Evolutionary conservation across 129 eudicot genomes (phyloP).

Genomic region (Arctium minus): DNA sequence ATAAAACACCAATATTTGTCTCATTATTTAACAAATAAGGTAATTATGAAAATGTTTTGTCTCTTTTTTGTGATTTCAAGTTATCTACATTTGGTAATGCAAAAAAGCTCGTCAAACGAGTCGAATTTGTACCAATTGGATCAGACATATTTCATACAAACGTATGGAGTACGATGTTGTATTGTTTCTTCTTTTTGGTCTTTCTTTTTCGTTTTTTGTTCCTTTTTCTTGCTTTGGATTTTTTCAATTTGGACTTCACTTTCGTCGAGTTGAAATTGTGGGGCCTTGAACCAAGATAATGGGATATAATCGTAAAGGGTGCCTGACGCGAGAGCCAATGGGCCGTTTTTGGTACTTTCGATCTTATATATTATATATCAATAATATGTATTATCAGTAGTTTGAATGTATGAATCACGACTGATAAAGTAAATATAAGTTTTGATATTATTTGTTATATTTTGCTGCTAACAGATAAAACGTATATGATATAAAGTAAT

Average conservation of each 20-base stretch:
- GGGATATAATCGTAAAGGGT: constrained; percentile 9
- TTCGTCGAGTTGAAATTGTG: constrained; percentile 18
- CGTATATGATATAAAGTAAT: not conserved
- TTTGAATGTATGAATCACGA: not conserved
- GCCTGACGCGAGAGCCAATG: not conserved
- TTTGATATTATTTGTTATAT: not conserved
- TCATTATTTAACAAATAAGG: not conserved
- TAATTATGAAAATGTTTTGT: constrained; percentile 5
- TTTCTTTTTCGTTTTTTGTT: constrained; percentile 4
- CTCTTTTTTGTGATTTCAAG: constrained; percentile 6
- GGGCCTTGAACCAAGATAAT: constrained; percentile 14
- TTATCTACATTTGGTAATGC: constrained; percentile 8
- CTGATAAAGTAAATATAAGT: not conserved
- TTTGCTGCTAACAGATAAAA: not conserved
- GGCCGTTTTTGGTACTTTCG: not conserved
- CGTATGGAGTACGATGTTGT: constrained; percentile 29
- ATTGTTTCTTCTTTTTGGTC: constrained; percentile 26
- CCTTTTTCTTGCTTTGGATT: constrained; percentile 20
- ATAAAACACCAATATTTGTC: constrained; percentile 22
- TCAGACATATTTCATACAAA: constrained; percentile 20
- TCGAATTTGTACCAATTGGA: constrained; percentile 12
- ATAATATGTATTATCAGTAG: not conserved
- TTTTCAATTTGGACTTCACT: constrained; percentile 27
- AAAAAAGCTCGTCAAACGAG: constrained; percentile 17
- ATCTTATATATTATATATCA: not conserved